Base-by-base conservation (phyloP, 495 filamentous ascomycete genomes). In the Neurospora pannonica region DNA sequence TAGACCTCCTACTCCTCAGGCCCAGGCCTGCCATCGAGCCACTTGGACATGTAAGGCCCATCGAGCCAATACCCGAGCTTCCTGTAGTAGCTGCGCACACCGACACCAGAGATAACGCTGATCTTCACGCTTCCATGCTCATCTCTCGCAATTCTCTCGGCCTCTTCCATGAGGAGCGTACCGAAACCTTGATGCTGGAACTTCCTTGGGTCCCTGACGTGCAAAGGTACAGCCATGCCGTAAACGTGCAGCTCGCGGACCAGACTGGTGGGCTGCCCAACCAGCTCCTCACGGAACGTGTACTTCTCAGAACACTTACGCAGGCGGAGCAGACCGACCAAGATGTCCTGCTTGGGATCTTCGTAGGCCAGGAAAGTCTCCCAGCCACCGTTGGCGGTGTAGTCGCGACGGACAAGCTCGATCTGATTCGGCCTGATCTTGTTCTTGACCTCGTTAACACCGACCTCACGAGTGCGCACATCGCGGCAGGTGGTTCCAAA, bases 141-240 rank as follows among this genome's bases (percentile, higher is more conserved):
- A 71, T 97, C 90, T 62, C 93, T 88, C 0, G 96, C 95, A 76
- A 99, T 98, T 62, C 94, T 87, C 83, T 99, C 97, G 1, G 96
- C 96, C 84, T 98, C 94, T 81, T 98, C 96, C 96, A 99, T 99
- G 71, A 99, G 78, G 73, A 99, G 82, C 4, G 97, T 98, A 36
- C 96, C 96, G 78, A 97, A 99, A 1, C 96, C 96, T 79, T 97
- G 97, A 84, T 99, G 96, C 85, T 99, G 96, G 84, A 97, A 98
- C 82, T 99, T 99, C 79, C 90, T 89, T 10, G 95, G 92, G 79
- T 98, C 95, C 72, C 96, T 87, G 11, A 93, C 94, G 81, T 99
- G 96, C 72, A 99, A 90, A 2, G 96, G 96, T 11, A 99, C 96
- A 1, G 96, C 96, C 72, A 92, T 94, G 17, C 96, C 96, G 80